Percentiles rank a stretch among this genome's conserved stretches.
phyloP scores from a whole-genome alignment of 345 rosid genomes.

The Abelmoschus esculentus region DNA sequence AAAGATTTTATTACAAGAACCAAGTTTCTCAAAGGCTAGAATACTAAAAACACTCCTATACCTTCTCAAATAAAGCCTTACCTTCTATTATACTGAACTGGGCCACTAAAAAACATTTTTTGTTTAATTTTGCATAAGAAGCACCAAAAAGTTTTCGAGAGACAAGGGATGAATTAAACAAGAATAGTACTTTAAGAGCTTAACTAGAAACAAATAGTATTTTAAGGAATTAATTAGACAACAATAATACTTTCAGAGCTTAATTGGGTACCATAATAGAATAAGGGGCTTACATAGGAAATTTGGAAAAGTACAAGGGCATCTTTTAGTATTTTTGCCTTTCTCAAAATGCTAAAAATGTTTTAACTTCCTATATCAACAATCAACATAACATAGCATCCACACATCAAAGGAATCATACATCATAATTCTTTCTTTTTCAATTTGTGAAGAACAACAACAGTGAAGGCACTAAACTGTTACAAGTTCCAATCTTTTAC shows the following conservation, averaged over 20 bases:
- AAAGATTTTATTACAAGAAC: neutral
- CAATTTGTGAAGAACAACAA: neutral
- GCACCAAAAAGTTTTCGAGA: neutral
- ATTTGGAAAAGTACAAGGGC: neutral
- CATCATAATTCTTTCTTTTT: neutral
- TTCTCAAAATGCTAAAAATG: neutral
- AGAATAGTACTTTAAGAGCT: neutral
- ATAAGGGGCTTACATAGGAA: neutral
- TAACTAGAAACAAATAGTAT: neutral
- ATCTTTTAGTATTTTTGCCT: neutral
- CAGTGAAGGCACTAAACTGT: neutral
- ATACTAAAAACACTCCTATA: neutral
- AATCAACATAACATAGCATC: neutral
- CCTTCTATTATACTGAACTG: neutral
- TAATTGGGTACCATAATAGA: neutral
- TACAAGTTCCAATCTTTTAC: neutral
- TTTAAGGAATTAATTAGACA: neutral
- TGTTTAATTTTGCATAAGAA: neutral
- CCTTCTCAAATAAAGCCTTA: neutral
- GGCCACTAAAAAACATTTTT: neutral
- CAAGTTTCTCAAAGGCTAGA: neutral
- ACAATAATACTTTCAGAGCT: neutral
- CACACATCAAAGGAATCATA: neutral
- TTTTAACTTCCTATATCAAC: neutral
- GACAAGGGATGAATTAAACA: neutral